phyloP scores from a whole-genome alignment of 495 filamentous ascomycete species.

The Aspergillus cristatus region DNA sequence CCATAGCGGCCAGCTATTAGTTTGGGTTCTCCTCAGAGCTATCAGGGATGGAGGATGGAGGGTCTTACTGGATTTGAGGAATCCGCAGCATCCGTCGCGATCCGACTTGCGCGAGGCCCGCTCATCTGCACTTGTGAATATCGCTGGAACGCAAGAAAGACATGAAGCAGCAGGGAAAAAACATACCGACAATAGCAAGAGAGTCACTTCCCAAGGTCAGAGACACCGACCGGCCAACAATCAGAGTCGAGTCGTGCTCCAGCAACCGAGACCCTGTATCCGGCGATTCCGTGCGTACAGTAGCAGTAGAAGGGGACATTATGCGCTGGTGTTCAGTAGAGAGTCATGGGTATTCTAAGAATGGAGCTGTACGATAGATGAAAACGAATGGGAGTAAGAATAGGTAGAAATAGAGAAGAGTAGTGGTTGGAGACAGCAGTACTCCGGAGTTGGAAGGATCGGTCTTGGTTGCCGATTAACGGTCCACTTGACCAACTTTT shows the following conservation, averaged over 20 bases:
- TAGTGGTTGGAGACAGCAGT: too few relatives aligned
- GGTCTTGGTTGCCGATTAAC: too few relatives aligned
- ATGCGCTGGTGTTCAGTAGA: too few relatives aligned
- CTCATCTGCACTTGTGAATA: conserved; percentile 18
- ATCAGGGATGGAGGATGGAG: too few relatives aligned
- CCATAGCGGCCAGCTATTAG: too few relatives aligned
- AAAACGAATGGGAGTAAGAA: not conserved
- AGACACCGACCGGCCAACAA: conserved; percentile 49
- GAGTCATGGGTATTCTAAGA: too few relatives aligned
- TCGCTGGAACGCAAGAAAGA: too few relatives aligned
- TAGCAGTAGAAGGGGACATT: conserved; percentile 18
- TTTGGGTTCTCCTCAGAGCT: too few relatives aligned
- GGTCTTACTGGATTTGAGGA: conserved; percentile 25
- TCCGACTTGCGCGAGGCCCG: conserved; percentile 21
- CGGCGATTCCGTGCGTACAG: conserved; percentile 12
- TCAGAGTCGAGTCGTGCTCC: conserved; percentile 35
- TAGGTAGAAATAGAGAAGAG: not conserved
- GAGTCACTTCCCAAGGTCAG: conserved; percentile 56
- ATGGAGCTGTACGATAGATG: not conserved
- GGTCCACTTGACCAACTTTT: too few relatives aligned
- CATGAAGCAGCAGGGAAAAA: not conserved
- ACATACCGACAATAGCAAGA: conserved; percentile 53
- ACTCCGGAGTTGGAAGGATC: too few relatives aligned
- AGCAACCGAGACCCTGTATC: conserved; percentile 17
- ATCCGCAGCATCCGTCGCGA: conserved; percentile 29